Base-by-base conservation (phyloP, 768 basidiomycete genomes). In the Hebeloma cylindrosporum region DNA sequence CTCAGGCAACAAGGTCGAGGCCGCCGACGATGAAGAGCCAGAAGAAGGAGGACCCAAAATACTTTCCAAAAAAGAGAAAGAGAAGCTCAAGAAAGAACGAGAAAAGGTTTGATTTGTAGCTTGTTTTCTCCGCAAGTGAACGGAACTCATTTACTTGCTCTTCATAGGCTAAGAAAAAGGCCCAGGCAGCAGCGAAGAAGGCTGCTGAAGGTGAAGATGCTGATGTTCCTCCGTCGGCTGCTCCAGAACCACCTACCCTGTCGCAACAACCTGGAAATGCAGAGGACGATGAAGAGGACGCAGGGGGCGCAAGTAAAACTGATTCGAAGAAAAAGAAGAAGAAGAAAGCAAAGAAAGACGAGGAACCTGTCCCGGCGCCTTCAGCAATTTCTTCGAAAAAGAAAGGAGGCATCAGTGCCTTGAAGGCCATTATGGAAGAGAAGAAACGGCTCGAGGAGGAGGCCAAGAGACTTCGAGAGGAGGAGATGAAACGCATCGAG, bases 41-140 rank as follows among this genome's bases (percentile, higher is more conserved):
- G 79, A 77, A 22, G 82, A 75, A 39, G 67, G 66, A 37, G 88
- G 79, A 10, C 71, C 72, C 3, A 83, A 85, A 66, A 61, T 95
- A 23, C 66, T 96, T 26, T 84, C 86, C 13, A 97, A 97, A 72
- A 96, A 95, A 64, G 91, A 98, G 74, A 97, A 97, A 70, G 94
- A 97, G 64, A 85, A 85, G 62, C 72, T 95, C 49, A 97, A 98
- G 80, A 98, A 97, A 70, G 94, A 97, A 68, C 81, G 83, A 40
- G 93, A 96, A 72, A 96, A 96, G 85, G 93, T 85, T 26, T 36
- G 58, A 32, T 43, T 29, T 29, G 26, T n/a, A n/a, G 39, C 22
- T 48, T 39, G n/a, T 18, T 27, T 30, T 38, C n/a, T n/a, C n/a
- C n/a, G 41, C 42, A 27, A 7, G 37, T 42, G 33, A 37, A 26